These are phyloP conservation scores for Claviceps spartinae DNA, from an alignment of 2,329 filamentous ascomycete genomes.

Conservation along the genomic window DNA sequence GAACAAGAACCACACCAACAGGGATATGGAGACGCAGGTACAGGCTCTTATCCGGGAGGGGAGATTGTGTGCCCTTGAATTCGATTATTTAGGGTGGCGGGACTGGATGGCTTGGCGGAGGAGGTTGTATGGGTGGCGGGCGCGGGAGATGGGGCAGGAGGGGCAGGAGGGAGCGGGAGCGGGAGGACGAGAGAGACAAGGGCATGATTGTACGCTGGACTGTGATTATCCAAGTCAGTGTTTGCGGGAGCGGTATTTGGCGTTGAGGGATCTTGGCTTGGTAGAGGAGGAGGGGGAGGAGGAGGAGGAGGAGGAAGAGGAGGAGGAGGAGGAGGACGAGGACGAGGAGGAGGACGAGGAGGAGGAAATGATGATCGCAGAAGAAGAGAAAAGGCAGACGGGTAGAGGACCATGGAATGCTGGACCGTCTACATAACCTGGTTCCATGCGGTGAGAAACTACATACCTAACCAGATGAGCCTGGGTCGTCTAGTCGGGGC, in stretches of 20 bases:
- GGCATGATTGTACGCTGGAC: conserved; percentile 11
- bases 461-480: too few relatives aligned
- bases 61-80: conserved; percentile 13
- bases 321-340: background rate
- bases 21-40: too few relatives aligned
- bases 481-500: too few relatives aligned
- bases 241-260: conserved; percentile 3
- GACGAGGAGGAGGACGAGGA: too few relatives aligned
- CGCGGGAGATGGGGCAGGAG: background rate
- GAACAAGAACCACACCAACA: too few relatives aligned
- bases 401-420: too few relatives aligned
- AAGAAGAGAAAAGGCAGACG: too few relatives aligned
- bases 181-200: too few relatives aligned
- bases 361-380: too few relatives aligned
- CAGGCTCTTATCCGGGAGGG: too few relatives aligned
- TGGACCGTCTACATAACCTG: too few relatives aligned
- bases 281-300: background rate
- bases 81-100: conserved; percentile 16
- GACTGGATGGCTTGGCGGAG: conserved; percentile 2
- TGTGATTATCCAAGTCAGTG: conserved; percentile 15
- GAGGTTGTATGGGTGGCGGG: background rate
- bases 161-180: background rate
- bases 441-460: too few relatives aligned
- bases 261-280: background rate
- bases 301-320: background rate